phyloP scores from a whole-genome alignment of 2,329 filamentous ascomycete genomes.

The Verticillium albo-atrum region DNA sequence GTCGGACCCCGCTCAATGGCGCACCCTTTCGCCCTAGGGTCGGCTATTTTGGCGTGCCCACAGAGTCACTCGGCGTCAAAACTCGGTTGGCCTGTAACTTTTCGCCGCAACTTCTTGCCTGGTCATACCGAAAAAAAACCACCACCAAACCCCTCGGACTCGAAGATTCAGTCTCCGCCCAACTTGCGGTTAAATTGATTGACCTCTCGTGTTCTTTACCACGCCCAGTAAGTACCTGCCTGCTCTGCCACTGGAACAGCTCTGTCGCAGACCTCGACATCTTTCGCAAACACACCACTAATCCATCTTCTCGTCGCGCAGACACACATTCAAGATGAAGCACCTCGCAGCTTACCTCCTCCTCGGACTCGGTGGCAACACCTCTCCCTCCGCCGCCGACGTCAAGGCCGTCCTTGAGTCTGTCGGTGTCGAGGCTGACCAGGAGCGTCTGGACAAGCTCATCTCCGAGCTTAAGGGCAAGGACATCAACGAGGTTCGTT shows the following conservation, averaged over 20 bases:
- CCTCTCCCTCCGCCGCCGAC: slow-evolving; percentile 77
- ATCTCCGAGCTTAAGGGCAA: slow-evolving; percentile 89
- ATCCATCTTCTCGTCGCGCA: slow-evolving; percentile 6
- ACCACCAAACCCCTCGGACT: slow-evolving; percentile 58
- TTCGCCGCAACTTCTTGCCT: neutral
- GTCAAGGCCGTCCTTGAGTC: slow-evolving; percentile 86
- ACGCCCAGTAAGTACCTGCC: slow-evolving; percentile 31
- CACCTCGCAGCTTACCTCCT: slow-evolving; percentile 99
- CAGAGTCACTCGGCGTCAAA: slow-evolving; percentile 8
- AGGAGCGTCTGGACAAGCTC: slow-evolving; percentile 80
- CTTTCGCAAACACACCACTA: neutral
- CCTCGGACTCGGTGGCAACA: slow-evolving; percentile 89
- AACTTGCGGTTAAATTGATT: slow-evolving; percentile 99
- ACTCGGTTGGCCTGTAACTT: slow-evolving; percentile 17
- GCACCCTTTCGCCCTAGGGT: slow-evolving; percentile 5
- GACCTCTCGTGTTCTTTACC: slow-evolving; percentile 76
- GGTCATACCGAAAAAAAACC: slow-evolving; percentile 3
- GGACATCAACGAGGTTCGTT: slow-evolving; percentile 82
- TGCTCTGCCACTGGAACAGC: neutral
- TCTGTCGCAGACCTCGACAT: neutral
- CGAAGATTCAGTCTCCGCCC: slow-evolving; percentile 99
- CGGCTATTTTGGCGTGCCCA: slow-evolving; percentile 11
- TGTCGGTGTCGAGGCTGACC: slow-evolving; percentile 91
- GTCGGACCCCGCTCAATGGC: neutral
- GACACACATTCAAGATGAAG: slow-evolving; percentile 80